Evolutionary conservation across 345 rosid species (phyloP).

Genomic region (Aethionema arabicum): DNA sequence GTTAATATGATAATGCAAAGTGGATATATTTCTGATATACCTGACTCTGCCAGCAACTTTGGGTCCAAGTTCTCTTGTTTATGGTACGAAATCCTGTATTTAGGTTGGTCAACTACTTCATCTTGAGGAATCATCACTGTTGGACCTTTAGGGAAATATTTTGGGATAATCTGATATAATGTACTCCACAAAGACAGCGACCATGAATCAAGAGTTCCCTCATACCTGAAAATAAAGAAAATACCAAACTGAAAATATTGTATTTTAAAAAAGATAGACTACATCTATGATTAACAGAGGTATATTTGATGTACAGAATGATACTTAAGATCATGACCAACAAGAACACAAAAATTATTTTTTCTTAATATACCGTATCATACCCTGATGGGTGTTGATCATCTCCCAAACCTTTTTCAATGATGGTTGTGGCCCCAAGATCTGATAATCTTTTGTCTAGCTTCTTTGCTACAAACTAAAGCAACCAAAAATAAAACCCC

Average conservation of each 20-base stretch:
- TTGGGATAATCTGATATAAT: constrained; percentile 55
- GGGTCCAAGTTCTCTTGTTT: constrained; percentile 29
- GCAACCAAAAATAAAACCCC: constrained; percentile 19
- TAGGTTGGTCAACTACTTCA: constrained; percentile 58
- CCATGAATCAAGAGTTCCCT: constrained; percentile 97
- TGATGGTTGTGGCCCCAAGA: constrained; percentile 69
- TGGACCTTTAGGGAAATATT: constrained; percentile 69
- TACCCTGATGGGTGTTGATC: constrained; percentile 99
- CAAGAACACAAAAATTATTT: neutral
- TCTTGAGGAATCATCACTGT: constrained; percentile 46
- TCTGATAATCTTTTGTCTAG: constrained; percentile 83
- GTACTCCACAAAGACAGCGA: constrained; percentile 73
- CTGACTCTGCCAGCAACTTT: constrained; percentile 40
- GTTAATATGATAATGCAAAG: constrained; percentile 5
- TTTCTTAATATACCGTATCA: constrained; percentile 31
- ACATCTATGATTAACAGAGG: neutral
- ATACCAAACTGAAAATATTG: constrained; percentile 11
- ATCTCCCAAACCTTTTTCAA: constrained; percentile 91
- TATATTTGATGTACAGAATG: constrained; percentile 1
- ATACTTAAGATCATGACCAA: constrained; percentile 4
- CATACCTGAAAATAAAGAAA: constrained; percentile 53
- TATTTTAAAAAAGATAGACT: neutral
- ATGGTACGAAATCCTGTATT: constrained; percentile 55
- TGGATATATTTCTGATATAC: constrained; percentile 34
- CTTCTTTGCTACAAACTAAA: constrained; percentile 96